Base-by-base conservation (phyloP, 306 rosid genomes). In the Malus sylvestris region DNA sequence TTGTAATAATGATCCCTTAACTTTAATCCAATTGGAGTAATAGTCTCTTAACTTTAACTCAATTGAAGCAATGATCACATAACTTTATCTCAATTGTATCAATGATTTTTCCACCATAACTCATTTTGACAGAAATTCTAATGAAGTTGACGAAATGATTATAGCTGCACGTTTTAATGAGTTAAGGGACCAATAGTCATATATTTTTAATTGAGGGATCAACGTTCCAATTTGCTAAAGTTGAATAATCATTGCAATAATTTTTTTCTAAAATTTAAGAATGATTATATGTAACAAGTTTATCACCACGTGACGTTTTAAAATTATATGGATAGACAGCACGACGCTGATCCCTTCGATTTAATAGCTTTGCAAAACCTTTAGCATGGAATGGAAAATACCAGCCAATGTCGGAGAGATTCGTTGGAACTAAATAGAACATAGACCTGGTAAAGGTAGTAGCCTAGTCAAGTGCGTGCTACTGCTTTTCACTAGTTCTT, bases 201-300 rank as follows among this genome's bases (percentile, higher is more conserved):
- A 33, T 33, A 33, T 33, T 33, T 33, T 33, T 33, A 33, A 1
- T 33, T 33, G 38, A 33, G 0, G 38, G 38, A 33, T 0, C 38
- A 33, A 33, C 2, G 0, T 7, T 33, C 0, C 0, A 33, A 33
- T 5, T 33, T 0, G 2, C 1, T 33, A 33, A 33, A 5, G 38
- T 1, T 33, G 38, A 33, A 1, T 0, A 0, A 6, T 7, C 38
- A 33, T 33, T 33, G 0, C 38, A 5, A 33, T 0, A 0, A 33
- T 33, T 33, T 33, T 33, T 33, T 6, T 1, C 0, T 33, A 33
- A 33, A 33, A 33, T 33, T 33, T 6, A 2, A 33, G 0, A 33
- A 6, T 33, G 10, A 40, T 40, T 40, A 8, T 2, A 40, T 40
- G 0, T 40, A 8, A 8, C 0, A 0, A 6, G 42, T 38, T 38